Percentiles rank a stretch among this genome's conserved stretches.
These are phyloP conservation scores for Colletotrichum filicis DNA, from an alignment of 2,329 filamentous ascomycete genomes.

Conservation along the genomic window DNA sequence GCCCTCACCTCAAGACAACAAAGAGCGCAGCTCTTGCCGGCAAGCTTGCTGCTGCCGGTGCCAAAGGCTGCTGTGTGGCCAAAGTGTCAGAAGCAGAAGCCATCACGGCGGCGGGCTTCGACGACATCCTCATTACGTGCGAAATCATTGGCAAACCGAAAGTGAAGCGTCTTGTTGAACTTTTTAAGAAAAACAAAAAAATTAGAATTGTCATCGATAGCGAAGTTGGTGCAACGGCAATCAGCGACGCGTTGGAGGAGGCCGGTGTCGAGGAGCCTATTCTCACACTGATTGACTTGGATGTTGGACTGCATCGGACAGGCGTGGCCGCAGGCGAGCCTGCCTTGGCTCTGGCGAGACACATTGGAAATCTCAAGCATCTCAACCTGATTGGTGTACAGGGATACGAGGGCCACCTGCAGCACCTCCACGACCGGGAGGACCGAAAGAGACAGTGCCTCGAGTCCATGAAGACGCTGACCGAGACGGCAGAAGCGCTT, in stretches of 20 bases:
- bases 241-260: constrained; percentile 52
- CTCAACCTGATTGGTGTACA: constrained; percentile 60
- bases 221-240: constrained; percentile 53
- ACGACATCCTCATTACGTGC: constrained; percentile 62
- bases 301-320: constrained; percentile 62
- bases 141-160: constrained; percentile 60
- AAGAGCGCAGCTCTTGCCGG: constrained; percentile 58
- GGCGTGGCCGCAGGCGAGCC: constrained; percentile 55
- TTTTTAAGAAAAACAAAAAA: constrained; percentile 49
- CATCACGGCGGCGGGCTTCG: constrained; percentile 55
- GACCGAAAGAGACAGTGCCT: constrained; percentile 55
- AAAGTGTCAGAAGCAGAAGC: constrained; percentile 60
- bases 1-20: constrained; percentile 65
- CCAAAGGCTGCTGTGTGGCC: constrained; percentile 62
- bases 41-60: constrained; percentile 56
- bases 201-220: constrained; percentile 62
- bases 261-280: constrained; percentile 51
- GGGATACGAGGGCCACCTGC: constrained; percentile 64
- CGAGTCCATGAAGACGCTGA: constrained; percentile 49
- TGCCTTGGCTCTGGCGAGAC: constrained; percentile 51
- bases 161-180: constrained; percentile 55
- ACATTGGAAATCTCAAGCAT: constrained; percentile 48
- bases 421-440: constrained; percentile 58
- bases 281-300: constrained; percentile 56
- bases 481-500: constrained; percentile 53